Evolutionary conservation across 805 yeast genomes (phyloP).

Genomic region (Saccharomycopsis fermentans): DNA sequence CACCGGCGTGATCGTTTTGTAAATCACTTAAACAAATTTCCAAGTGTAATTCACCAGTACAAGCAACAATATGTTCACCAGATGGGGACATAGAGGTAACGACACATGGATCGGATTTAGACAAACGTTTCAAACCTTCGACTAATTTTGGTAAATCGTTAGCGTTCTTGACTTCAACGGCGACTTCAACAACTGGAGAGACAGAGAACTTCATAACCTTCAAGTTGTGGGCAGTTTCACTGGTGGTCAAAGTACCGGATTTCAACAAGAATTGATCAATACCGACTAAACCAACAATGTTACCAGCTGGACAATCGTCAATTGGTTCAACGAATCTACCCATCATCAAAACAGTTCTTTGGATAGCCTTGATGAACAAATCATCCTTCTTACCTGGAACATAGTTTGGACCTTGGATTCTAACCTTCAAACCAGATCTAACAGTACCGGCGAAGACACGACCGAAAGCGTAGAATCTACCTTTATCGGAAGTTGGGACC

Average conservation of each 20-base stretch:
- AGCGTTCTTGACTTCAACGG: conserved; percentile 99
- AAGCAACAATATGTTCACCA: conserved; percentile 99
- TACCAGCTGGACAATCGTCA: conserved; percentile 99
- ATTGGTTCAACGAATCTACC: conserved; percentile 97
- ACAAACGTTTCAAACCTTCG: conserved; percentile 99
- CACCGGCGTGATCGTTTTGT: conserved; percentile 98
- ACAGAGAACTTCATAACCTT: conserved; percentile 99
- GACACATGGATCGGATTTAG: conserved; percentile 99
- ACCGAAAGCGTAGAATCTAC: conserved; percentile 99
- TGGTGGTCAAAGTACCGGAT: conserved; percentile 98
- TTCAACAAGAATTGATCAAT: conserved; percentile 98
- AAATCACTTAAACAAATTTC: conserved; percentile 95
- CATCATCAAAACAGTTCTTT: conserved; percentile 99
- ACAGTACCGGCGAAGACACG: conserved; percentile 99
- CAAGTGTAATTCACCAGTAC: conserved; percentile 99
- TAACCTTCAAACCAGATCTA: conserved; percentile 96
- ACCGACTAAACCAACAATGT: conserved; percentile 99
- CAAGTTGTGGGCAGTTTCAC: conserved; percentile 96
- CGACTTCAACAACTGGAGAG: conserved; percentile 99
- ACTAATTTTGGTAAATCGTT: conserved; percentile 98
- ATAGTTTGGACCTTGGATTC: conserved; percentile 99
- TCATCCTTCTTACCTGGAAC: conserved; percentile 98
- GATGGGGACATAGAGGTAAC: conserved; percentile 76
- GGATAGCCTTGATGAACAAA: conserved; percentile 91
- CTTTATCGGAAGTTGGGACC: conserved; percentile 99